phyloP scores from a whole-genome alignment of 805 yeast genomes.

The Candida easanensis region DNA sequence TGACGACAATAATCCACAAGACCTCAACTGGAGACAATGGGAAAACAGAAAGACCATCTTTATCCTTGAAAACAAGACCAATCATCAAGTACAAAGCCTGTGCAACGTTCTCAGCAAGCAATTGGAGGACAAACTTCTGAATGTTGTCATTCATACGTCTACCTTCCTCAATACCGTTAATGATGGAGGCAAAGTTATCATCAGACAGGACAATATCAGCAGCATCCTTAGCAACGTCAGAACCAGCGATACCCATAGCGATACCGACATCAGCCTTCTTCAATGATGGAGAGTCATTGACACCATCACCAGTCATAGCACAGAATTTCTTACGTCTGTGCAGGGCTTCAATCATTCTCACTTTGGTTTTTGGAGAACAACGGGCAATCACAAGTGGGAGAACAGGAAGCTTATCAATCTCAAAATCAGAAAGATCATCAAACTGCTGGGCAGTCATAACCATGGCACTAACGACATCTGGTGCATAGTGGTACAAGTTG shows the following conservation, averaged over 20 bases:
- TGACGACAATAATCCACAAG: slow-evolving; percentile 74
- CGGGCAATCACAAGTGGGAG: slow-evolving; percentile 78
- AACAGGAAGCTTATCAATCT: slow-evolving; percentile 61
- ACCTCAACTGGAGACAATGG: slow-evolving; percentile 81
- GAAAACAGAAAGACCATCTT: slow-evolving; percentile 67
- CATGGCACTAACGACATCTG: slow-evolving; percentile 58
- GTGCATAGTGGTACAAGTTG: slow-evolving; percentile 53
- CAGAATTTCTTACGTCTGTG: slow-evolving; percentile 60
- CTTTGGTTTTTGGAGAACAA: slow-evolving; percentile 82
- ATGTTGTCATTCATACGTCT: slow-evolving; percentile 76
- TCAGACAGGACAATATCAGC: slow-evolving; percentile 74
- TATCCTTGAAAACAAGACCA: slow-evolving; percentile 70
- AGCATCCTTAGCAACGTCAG: slow-evolving; percentile 85
- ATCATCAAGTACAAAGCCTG: slow-evolving; percentile 66
- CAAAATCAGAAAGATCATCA: slow-evolving; percentile 57
- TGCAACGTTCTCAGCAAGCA: slow-evolving; percentile 70
- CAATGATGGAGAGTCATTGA: slow-evolving; percentile 75
- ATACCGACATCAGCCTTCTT: slow-evolving; percentile 79
- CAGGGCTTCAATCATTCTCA: slow-evolving; percentile 74
- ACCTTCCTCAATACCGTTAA: slow-evolving; percentile 78
- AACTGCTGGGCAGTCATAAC: slow-evolving; percentile 75
- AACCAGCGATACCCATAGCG: slow-evolving; percentile 80
- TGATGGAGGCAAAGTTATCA: slow-evolving; percentile 75
- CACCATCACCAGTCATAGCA: slow-evolving; percentile 88
- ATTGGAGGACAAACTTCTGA: slow-evolving; percentile 73